Base-by-base conservation (phyloP, 202 grass and related monocot species). In the Hordeum pubiflorum region DNA sequence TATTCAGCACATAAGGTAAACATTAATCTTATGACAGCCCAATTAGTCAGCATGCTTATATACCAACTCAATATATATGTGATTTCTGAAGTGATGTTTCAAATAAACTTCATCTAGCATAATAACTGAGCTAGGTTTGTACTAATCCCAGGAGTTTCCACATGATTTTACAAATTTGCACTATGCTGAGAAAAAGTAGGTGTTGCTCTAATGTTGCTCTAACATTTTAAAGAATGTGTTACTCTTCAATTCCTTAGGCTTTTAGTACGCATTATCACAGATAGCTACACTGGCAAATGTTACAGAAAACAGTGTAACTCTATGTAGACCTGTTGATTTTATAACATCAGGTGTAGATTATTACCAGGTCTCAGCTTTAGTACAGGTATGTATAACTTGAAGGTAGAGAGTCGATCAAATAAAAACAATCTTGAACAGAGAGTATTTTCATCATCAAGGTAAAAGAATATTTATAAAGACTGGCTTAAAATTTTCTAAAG, bases 11-110 rank as follows among this genome's bases (percentile, higher is more conserved):
- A 58, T 50, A 55, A 78, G 23, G 40, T 23, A 50, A 22, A 80
- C 14, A 70, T 39, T 41, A n/a, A 60, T 81, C 31, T 65, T 68
- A 79, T 55, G 8, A 37, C 20, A 56, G 37, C 37, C 64, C 10
- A 48, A 23, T 62, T 77, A 43, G 73, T 65, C 26, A 36, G 63
- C 37, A 84, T n/a, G 52, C 46, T 58, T 59, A 31, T 71, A 81
- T 74, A 83, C 57, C 37, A 84, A 36, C 50, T 48, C 18, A 66
- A 79, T 75, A 70, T 39, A 38, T 39, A 5, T 60, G 15, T 11
- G 46, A 37, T 15, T 22, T 43, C 67, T 44, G 27, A 74, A 80
- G 36, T 59, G 67, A 59, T 79, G 39, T 74, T 8, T 72, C n/a
- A 58, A 9, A 78, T 18, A 23, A 61, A 44, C 15, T 69, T 50